phyloP scores from a whole-genome alignment of 2,329 filamentous ascomycete genomes.

The Cladosporium oxysporum region DNA sequence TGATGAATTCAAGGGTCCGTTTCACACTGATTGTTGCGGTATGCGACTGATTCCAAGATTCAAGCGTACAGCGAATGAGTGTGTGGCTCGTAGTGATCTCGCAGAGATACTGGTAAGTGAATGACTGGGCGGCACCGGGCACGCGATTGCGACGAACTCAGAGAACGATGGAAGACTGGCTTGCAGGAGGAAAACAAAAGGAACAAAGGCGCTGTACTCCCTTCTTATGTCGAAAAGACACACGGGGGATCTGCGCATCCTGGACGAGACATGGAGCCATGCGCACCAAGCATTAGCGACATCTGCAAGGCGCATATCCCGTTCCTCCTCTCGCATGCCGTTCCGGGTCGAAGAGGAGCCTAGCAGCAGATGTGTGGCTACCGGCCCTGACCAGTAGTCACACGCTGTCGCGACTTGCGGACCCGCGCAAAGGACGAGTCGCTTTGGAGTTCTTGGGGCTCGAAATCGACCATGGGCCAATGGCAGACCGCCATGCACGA shows the following conservation, averaged over 20 bases:
- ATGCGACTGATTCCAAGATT: slow-evolving; percentile 10
- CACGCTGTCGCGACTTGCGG: not conserved
- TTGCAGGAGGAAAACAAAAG: not conserved
- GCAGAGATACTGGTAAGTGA: slow-evolving; percentile 21
- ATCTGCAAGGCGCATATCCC: slow-evolving; percentile 19
- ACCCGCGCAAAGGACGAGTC: slow-evolving; percentile 5
- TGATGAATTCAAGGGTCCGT: not conserved
- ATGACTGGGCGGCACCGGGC: slow-evolving; percentile 24
- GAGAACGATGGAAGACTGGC: slow-evolving; percentile 16
- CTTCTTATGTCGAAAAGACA: slow-evolving; percentile 18
- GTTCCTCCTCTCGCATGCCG: slow-evolving; percentile 4
- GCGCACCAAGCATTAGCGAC: slow-evolving; percentile 14
- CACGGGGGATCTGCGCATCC: slow-evolving; percentile 18
- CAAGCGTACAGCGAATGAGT: slow-evolving; percentile 17
- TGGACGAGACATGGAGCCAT: slow-evolving; percentile 13
- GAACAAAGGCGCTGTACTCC: slow-evolving; percentile 16
- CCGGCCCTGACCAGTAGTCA: slow-evolving; percentile 10
- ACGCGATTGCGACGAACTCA: slow-evolving; percentile 15
- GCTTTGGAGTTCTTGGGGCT: not conserved
- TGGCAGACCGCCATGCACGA: not conserved
- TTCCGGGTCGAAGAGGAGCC: not conserved
- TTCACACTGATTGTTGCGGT: slow-evolving; percentile 3
- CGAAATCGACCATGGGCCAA: not conserved
- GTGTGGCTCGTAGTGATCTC: slow-evolving; percentile 18
- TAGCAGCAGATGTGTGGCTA: slow-evolving; percentile 10